Conservation (phyloP, 1,284 basidiomycete species). For the Microbotryomycetes sp. region DNA sequence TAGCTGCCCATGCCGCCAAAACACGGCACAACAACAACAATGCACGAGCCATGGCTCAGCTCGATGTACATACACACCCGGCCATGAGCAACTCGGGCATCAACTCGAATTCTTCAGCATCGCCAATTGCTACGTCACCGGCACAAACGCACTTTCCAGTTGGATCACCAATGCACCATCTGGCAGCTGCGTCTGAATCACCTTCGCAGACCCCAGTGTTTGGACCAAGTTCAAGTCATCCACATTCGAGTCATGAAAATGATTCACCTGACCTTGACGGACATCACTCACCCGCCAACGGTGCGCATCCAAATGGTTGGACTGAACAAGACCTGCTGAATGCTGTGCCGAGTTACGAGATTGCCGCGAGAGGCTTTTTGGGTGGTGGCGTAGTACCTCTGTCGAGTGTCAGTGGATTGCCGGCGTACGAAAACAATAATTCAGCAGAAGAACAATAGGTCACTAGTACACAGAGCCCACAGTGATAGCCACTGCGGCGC, state of each 20-base stretch:
- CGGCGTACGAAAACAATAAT: constrained; percentile 24
- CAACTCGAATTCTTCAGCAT: not conserved
- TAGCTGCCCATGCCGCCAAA: constrained; percentile 30
- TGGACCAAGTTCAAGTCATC: not conserved
- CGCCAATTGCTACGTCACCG: not conserved
- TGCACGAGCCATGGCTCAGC: not conserved
- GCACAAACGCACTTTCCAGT: not conserved
- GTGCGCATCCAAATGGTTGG: not conserved
- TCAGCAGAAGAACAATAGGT: not conserved
- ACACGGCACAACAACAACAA: constrained; percentile 3
- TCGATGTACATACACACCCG: constrained; percentile 18
- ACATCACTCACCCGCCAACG: too few species aligned
- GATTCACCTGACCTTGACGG: too few species aligned
- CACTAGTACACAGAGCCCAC: too few species aligned
- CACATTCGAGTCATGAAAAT: not conserved
- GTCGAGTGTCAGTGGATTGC: constrained; percentile 13
- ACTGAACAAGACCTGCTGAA: not conserved
- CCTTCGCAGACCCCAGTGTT: not conserved
- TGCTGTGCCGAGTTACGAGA: constrained; percentile 65
- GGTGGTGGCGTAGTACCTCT: constrained; percentile 78
- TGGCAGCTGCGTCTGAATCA: not conserved
- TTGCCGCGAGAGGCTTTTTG: constrained; percentile 72
- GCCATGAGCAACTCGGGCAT: constrained; percentile 24
- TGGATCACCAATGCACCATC: not conserved
- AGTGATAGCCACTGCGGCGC: too few species aligned